Evolutionary conservation across 2,329 filamentous ascomycete genomes (phyloP).

Genomic region (Aspergillus chevalieri): DNA sequence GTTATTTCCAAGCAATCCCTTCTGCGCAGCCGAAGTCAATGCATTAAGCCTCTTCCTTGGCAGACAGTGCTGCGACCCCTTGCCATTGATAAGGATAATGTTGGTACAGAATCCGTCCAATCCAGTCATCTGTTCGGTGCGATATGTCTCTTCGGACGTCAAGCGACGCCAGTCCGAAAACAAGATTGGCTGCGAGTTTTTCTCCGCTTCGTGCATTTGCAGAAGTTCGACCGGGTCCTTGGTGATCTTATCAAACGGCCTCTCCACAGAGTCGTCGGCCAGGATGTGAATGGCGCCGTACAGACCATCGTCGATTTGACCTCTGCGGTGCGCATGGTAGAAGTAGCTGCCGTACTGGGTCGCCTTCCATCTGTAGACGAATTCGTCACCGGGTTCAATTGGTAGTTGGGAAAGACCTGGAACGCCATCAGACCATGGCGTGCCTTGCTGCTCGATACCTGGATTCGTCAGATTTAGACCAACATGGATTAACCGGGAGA

Average conservation of each 20-base stretch:
- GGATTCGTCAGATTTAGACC: neutral
- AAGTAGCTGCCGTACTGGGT: constrained; percentile 53
- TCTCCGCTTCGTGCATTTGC: constrained; percentile 46
- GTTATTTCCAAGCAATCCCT: constrained; percentile 6
- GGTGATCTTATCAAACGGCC: constrained; percentile 48
- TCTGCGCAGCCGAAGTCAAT: constrained; percentile 20
- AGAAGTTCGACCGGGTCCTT: constrained; percentile 28
- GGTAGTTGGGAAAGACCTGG: constrained; percentile 49
- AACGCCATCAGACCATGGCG: constrained; percentile 54
- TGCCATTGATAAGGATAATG: constrained; percentile 55
- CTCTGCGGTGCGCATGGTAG: constrained; percentile 52
- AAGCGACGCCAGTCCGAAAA: constrained; percentile 52
- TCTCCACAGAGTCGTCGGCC: constrained; percentile 26
- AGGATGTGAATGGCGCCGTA: constrained; percentile 51
- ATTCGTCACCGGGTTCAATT: constrained; percentile 45
- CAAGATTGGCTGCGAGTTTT: constrained; percentile 41
- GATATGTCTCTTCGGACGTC: constrained; percentile 41
- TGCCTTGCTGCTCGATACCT: constrained; percentile 43
- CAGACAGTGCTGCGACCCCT: constrained; percentile 50
- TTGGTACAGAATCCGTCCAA: constrained; percentile 51
- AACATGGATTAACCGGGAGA: neutral
- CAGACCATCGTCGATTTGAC: constrained; percentile 55
- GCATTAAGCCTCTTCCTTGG: constrained; percentile 37
- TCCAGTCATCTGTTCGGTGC: constrained; percentile 18
- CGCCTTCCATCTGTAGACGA: constrained; percentile 49